A percentile compares a stretch with the other conserved stretches of the same genome.
phyloP scores from a whole-genome alignment of 306 rosid genomes.

The Lupinus albus region DNA sequence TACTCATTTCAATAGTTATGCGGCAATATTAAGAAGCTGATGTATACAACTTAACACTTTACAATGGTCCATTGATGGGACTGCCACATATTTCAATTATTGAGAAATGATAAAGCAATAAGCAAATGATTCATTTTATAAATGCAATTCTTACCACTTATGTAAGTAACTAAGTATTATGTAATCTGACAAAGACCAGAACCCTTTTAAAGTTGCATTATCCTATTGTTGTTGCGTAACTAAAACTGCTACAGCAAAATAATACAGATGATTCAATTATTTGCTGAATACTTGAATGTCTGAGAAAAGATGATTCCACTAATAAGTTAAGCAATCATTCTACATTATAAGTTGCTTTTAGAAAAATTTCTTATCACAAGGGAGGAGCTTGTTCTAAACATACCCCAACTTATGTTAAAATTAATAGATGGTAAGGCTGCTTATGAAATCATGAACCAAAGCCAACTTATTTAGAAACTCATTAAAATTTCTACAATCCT shows the following conservation, averaged over 20 bases:
- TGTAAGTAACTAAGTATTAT: background rate
- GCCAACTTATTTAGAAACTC: constrained; percentile 54
- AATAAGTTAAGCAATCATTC: constrained; percentile 37
- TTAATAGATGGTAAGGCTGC: constrained; percentile 42
- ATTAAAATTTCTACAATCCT: constrained; percentile 49
- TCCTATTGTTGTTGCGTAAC: constrained; percentile 30
- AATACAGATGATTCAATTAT: constrained; percentile 38
- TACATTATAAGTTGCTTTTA: constrained; percentile 38
- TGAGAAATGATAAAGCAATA: constrained; percentile 39
- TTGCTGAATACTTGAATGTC: constrained; percentile 29
- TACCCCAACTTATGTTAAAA: constrained; percentile 42
- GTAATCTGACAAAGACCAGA: constrained; percentile 27
- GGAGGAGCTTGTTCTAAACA: constrained; percentile 40
- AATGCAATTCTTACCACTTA: constrained; percentile 28
- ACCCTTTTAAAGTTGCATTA: constrained; percentile 31
- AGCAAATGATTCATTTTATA: constrained; percentile 29
- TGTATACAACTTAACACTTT: constrained; percentile 11
- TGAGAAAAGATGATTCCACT: constrained; percentile 31
- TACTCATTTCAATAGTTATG: constrained; percentile 27
- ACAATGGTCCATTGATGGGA: constrained; percentile 7
- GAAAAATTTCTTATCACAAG: constrained; percentile 32
- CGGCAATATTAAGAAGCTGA: background rate
- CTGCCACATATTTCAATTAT: constrained; percentile 32
- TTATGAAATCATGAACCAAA: constrained; percentile 40
- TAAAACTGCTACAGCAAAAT: constrained; percentile 19